phyloP scores from a whole-genome alignment of 176 grass and related monocot genomes.

The Raddia guianensis region DNA sequence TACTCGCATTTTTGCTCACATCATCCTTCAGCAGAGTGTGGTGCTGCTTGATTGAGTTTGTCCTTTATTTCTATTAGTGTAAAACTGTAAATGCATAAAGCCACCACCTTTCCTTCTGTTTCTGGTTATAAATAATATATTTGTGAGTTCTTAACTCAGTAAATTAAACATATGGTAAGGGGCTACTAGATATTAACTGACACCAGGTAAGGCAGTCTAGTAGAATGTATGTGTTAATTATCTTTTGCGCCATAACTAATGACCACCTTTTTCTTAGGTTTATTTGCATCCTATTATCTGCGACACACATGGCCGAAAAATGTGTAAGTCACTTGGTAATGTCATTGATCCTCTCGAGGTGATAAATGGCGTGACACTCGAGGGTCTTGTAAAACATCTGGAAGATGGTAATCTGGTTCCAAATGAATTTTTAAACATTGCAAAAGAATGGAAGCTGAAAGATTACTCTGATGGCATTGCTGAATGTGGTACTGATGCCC shows the following conservation, averaged over 20 bases:
- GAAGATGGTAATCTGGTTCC: constrained; percentile 83
- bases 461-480: constrained; percentile 90
- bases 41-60: too few relatives aligned
- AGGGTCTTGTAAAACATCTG: constrained; percentile 70
- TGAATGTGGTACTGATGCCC: constrained; percentile 92
- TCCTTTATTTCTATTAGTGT: too few relatives aligned
- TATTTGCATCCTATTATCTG: constrained; percentile 95
- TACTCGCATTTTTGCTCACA: too few relatives aligned
- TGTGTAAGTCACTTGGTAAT: constrained; percentile 89
- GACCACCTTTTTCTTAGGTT: constrained; percentile 37
- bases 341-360: constrained; percentile 88
- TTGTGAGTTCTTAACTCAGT: too few relatives aligned
- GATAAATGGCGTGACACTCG: constrained; percentile 74
- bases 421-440: constrained; percentile 54
- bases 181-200: neutral
- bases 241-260: neutral
- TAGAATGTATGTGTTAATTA: constrained; percentile 9
- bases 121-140: too few relatives aligned
- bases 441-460: constrained; percentile 72
- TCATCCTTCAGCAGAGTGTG: too few relatives aligned
- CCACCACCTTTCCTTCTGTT: too few relatives aligned
- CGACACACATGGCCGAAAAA: constrained; percentile 82
- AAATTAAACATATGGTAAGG: neutral
- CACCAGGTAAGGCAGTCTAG: neutral
- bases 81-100: too few relatives aligned